Percentiles rank a stretch among this genome's conserved stretches.
phyloP scores from a whole-genome alignment of 2,329 filamentous ascomycete genomes.

The Periglandula ipomoeae region DNA sequence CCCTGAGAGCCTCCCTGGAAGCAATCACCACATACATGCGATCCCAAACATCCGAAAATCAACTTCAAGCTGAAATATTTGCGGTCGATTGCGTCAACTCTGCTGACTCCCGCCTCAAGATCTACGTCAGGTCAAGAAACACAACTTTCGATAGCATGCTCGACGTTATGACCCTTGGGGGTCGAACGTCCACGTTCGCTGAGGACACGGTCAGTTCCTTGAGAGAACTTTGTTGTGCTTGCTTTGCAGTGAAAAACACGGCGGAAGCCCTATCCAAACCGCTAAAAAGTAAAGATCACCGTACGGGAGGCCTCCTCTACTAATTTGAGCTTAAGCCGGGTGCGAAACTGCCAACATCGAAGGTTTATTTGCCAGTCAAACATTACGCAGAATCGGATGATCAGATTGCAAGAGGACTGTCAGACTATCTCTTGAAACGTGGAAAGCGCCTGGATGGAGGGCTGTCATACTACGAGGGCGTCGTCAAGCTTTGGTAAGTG shows the following conservation, averaged over 20 bases:
- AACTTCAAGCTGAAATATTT: conserved; percentile 17
- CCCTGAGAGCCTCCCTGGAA: conserved; percentile 4
- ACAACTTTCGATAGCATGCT: conserved; percentile 21
- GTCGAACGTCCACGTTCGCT: conserved; percentile 7
- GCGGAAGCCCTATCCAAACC: not conserved
- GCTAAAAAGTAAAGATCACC: conserved; percentile 15
- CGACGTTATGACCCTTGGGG: conserved; percentile 17
- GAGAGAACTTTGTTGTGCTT: not conserved
- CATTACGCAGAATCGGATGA: conserved; percentile 19
- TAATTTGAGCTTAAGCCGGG: conserved; percentile 20
- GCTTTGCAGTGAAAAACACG: not conserved
- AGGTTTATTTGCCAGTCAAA: conserved; percentile 25
- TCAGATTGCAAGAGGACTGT: not conserved
- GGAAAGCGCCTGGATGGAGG: not conserved
- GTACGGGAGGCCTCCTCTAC: conserved; percentile 25
- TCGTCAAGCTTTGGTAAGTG: not conserved
- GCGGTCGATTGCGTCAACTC: conserved; percentile 23
- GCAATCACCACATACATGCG: not conserved
- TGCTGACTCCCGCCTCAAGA: conserved; percentile 23
- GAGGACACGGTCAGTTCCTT: not conserved
- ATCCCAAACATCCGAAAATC: not conserved
- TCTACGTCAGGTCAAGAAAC: conserved; percentile 23
- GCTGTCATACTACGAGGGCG: not conserved
- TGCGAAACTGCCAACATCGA: conserved; percentile 14
- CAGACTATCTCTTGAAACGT: not conserved